These are phyloP conservation scores for Diutina sp. DNA, from an alignment of 1,139 yeast genomes.

Conservation along the genomic window DNA sequence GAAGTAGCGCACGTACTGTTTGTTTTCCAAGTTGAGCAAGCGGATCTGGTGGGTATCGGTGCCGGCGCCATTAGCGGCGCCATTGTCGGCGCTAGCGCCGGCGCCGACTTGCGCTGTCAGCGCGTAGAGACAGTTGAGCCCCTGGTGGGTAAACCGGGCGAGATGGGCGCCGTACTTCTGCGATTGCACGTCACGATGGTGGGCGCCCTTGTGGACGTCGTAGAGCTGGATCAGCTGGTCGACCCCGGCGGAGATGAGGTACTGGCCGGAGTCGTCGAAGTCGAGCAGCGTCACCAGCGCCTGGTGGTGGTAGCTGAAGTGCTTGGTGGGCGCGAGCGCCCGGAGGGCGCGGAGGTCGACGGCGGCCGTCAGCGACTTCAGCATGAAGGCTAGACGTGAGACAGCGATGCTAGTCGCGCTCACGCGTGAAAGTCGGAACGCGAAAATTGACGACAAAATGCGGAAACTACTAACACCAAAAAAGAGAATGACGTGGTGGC, in stretches of 20 bases:
- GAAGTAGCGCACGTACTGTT: slow-evolving; percentile 73
- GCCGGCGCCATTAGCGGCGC: slow-evolving; percentile 12
- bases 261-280: slow-evolving; percentile 79
- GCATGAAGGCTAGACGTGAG: slow-evolving; percentile 5
- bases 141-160: slow-evolving; percentile 69
- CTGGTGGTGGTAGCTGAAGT: slow-evolving; percentile 42
- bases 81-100: neutral
- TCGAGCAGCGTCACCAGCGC: slow-evolving; percentile 68
- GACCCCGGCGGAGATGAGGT: slow-evolving; percentile 61
- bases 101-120: slow-evolving; percentile 38
- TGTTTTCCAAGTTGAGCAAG: slow-evolving; percentile 64
- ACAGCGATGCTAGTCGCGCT: neutral
- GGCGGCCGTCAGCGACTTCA: slow-evolving; percentile 12
- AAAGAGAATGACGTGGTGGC: neutral
- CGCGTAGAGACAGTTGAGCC: slow-evolving; percentile 66
- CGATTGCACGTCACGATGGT: slow-evolving; percentile 54
- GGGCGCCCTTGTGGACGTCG: slow-evolving; percentile 62
- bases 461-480: too few species aligned
- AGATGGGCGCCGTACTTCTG: slow-evolving; percentile 89
- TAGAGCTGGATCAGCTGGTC: slow-evolving; percentile 80
- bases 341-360: slow-evolving; percentile 31
- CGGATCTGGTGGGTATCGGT: slow-evolving; percentile 55
- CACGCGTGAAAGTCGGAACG: too few species aligned
- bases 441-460: too few species aligned
- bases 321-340: slow-evolving; percentile 43